phyloP scores from a whole-genome alignment of 1,139 yeast species.

The Sugiyamaella xylanicola region DNA sequence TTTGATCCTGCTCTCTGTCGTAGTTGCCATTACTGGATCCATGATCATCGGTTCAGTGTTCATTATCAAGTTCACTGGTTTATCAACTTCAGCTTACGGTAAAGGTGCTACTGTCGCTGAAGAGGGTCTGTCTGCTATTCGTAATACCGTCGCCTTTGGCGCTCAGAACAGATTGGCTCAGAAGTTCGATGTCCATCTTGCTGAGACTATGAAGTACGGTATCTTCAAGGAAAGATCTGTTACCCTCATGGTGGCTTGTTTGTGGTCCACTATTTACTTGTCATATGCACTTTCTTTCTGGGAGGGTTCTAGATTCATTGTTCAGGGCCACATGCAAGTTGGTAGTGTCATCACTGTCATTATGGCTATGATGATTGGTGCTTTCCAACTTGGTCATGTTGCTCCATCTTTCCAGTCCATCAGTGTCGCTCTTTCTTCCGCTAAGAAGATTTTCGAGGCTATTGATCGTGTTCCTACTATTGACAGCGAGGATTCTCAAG shows the following conservation, averaged over 20 bases:
- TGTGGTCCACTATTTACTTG: constrained; percentile 44
- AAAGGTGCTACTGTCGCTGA: constrained; percentile 48
- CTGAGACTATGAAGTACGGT: constrained; percentile 36
- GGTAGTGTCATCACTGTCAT: constrained; percentile 44
- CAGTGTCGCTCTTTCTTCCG: constrained; percentile 47
- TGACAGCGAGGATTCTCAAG: constrained; percentile 40
- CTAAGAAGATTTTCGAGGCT: constrained; percentile 46
- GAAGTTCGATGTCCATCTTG: constrained; percentile 41
- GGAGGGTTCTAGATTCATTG: constrained; percentile 48
- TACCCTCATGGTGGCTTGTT: constrained; percentile 42
- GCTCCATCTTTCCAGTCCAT: constrained; percentile 48
- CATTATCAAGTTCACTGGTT: constrained; percentile 42
- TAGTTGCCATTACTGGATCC: constrained; percentile 38
- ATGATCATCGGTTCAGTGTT: constrained; percentile 39
- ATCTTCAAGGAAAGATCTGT: constrained; percentile 40
- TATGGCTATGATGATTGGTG: constrained; percentile 48
- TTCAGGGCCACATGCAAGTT: constrained; percentile 39
- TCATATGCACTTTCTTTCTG: constrained; percentile 49
- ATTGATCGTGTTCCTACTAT: constrained; percentile 47
- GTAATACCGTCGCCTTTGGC: constrained; percentile 50
- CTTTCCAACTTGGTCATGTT: constrained; percentile 46
- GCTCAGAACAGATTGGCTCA: constrained; percentile 44
- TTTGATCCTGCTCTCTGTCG: constrained; percentile 43
- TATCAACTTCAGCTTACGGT: constrained; percentile 40
- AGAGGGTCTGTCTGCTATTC: constrained; percentile 46